Evolutionary conservation across 2,329 filamentous ascomycete genomes (phyloP), one percentile per base, ranked within the genome.

Genomic region (Pochonia chlamydosporia): DNA sequence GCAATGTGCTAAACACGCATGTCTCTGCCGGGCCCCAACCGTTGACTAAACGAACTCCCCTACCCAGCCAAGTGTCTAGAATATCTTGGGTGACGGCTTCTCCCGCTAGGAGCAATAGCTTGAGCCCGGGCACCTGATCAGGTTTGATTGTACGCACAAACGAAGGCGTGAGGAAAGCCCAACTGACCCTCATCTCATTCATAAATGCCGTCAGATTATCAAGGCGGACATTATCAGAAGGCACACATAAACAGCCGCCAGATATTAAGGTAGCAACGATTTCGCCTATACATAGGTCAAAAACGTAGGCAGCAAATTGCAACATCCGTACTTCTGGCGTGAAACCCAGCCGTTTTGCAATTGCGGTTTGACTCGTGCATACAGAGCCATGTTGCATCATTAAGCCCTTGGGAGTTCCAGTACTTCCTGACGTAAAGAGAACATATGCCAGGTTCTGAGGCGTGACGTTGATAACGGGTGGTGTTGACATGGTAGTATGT

Each of bases 1-100:
- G 11, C 13, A 11, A 11, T 14, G 30, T 33, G 72, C 41, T 74
- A 75, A 1, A 64, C 67, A 43, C 72, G 73, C 35, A 72, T 18
- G 33, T 10, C 13, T 43, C 41, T 1, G 41, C 16, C 16, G 41
- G 41, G 10, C 41, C 41, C 16, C 33, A 43, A 8, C 11, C 9
- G 24, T 43, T 43, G 25, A 43, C 24, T 18, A 43, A 26, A 14
- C 26, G 18, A 9, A 35, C 41, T 31, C 21, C 16, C 3, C 30
- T 31, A 16, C 24, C 26, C 24, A 16, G 21, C 41, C 41, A 43
- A 8, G 9, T 18, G 6, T 33, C 26, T 21, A 43, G 14, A 11
- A 30, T 13, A 5, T 28, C 41, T 20, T 10, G 16, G 13, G 26
- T 31, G 11, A 30, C 14, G 10, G 16, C 30, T 23, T 40, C 36